Evolutionary conservation across 2,329 filamentous ascomycete species (phyloP).

Genomic region (Daldinia sp.): DNA sequence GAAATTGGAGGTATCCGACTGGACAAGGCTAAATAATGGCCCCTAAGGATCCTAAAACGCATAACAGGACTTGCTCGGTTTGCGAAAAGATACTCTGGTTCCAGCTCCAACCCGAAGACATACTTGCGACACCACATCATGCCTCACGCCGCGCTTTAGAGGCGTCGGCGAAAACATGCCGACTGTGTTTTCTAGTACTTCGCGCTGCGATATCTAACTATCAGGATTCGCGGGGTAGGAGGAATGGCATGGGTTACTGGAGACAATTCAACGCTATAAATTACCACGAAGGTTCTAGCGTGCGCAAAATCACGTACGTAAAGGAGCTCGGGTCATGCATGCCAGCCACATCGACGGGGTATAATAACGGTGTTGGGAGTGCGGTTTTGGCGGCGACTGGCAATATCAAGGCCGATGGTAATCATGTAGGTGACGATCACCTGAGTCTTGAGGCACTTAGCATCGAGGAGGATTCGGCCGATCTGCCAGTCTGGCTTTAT

Average conservation of each 20-base stretch:
- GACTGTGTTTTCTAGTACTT: constrained; percentile 8
- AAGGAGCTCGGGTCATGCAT: constrained; percentile 12
- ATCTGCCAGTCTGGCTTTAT: constrained; percentile 18
- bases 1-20: not conserved
- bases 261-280: constrained; percentile 20
- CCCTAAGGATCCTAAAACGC: not conserved
- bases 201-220: constrained; percentile 21
- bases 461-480: constrained; percentile 10
- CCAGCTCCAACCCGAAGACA: constrained; percentile 23
- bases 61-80: constrained; percentile 2
- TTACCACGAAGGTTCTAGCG: constrained; percentile 7
- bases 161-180: constrained; percentile 10
- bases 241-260: constrained; percentile 17
- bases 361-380: constrained; percentile 1
- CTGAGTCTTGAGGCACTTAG: not conserved
- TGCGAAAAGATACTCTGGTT: constrained; percentile 20
- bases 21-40: not conserved
- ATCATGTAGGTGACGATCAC: constrained; percentile 10
- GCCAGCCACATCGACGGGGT: constrained; percentile 6
- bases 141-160: constrained; percentile 12
- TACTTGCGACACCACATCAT: constrained; percentile 15
- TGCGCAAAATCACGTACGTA: constrained; percentile 10
- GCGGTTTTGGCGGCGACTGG: constrained; percentile 11
- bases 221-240: constrained; percentile 6
- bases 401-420: constrained; percentile 15